Percentiles rank a stretch among this genome's conserved stretches.
These are phyloP conservation scores for Microdochium trichocladiopsis DNA, from an alignment of 2,329 filamentous ascomycete species.

Conservation along the genomic window DNA sequence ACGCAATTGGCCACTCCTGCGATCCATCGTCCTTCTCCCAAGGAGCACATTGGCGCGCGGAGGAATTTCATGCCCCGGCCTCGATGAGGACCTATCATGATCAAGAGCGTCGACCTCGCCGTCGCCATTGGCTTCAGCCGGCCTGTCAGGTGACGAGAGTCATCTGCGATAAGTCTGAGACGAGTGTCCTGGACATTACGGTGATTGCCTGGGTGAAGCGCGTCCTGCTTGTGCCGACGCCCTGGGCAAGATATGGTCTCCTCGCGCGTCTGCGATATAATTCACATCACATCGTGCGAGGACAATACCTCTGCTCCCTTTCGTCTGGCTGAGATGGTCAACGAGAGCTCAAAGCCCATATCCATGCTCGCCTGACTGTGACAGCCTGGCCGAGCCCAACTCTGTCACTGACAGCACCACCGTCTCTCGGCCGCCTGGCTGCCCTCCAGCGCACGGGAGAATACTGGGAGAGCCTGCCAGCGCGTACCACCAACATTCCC, in stretches of 20 bases:
- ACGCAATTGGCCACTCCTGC: not conserved
- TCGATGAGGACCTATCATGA: slow-evolving; percentile 42
- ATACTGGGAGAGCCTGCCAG: not conserved
- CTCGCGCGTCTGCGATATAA: not conserved
- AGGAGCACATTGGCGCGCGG: slow-evolving; percentile 2
- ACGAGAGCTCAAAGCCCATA: not conserved
- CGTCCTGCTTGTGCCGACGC: slow-evolving; percentile 1
- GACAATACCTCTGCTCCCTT: not conserved
- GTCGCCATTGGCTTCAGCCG: slow-evolving; percentile 37
- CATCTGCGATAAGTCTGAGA: slow-evolving; percentile 29
- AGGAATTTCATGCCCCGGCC: slow-evolving; percentile 22
- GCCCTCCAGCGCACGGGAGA: too few relatives aligned
- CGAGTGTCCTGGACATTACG: slow-evolving; percentile 22
- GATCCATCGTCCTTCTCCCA: not conserved
- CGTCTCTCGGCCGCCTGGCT: not conserved
- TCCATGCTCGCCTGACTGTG: not conserved
- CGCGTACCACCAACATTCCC: not conserved
- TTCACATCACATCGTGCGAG: not conserved
- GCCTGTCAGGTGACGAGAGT: slow-evolving; percentile 44
- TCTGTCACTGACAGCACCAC: not conserved
- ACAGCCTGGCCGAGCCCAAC: not conserved
- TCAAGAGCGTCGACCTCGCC: slow-evolving; percentile 31
- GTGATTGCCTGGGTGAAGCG: slow-evolving; percentile 7
- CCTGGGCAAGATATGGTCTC: not conserved
- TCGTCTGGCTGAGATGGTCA: slow-evolving; percentile 3